Conservation (phyloP, 2,329 filamentous ascomycete species). For the Monascus ruber region DNA sequence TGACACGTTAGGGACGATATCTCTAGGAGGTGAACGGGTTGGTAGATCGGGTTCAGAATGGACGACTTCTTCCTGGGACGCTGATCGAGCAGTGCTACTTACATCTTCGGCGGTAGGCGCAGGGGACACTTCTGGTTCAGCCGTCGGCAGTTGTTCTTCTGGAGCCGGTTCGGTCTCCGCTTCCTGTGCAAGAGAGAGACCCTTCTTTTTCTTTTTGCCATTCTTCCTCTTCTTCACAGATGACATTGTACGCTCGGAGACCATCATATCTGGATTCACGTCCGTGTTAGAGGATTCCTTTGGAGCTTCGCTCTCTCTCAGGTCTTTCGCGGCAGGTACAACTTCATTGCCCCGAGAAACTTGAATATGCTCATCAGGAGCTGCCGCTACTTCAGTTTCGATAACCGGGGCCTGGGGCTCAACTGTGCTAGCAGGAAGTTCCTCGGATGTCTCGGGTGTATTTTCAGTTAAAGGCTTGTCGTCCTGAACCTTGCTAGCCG, state of each 20-base stretch:
- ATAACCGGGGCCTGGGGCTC: not conserved
- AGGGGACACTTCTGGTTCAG: too few species aligned
- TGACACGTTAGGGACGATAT: too few species aligned
- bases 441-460: not conserved
- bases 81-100: too few species aligned
- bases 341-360: not conserved
- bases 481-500: not conserved
- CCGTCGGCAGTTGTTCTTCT: too few species aligned
- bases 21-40: too few species aligned
- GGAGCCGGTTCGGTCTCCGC: not conserved
- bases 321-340: not conserved
- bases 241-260: not conserved
- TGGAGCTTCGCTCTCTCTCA: not conserved
- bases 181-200: not conserved
- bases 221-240: slow-evolving; percentile 3
- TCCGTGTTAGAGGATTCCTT: not conserved
- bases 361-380: not conserved
- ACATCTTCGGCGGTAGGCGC: too few species aligned
- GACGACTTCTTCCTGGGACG: too few species aligned
- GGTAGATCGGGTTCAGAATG: too few species aligned
- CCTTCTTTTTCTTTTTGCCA: slow-evolving; percentile 10
- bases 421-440: not conserved
- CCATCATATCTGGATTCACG: not conserved
- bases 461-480: not conserved
- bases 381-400: not conserved